These are phyloP conservation scores for Verbascum thapsus DNA, from an alignment of 257 asterid species.

Conservation along the genomic window DNA sequence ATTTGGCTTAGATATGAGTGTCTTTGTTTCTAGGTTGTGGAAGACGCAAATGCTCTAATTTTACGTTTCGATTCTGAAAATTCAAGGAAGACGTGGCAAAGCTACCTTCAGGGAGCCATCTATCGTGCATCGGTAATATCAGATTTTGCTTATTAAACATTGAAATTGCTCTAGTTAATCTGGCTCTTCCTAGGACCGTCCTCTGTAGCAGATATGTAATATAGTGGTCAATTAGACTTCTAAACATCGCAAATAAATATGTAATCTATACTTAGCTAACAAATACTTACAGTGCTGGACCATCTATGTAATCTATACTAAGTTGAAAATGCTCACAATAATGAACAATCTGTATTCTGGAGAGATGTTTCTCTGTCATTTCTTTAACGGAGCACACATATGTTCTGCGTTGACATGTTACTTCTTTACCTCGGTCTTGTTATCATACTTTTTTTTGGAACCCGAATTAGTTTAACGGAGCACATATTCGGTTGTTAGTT, in stretches of 20 bases:
- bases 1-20: slow-evolving; percentile 27
- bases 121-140: slow-evolving; percentile 84
- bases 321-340: slow-evolving; percentile 8
- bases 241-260: slow-evolving; percentile 1
- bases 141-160: slow-evolving; percentile 1
- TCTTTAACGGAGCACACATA: slow-evolving; percentile 5
- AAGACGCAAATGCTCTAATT: slow-evolving; percentile 77
- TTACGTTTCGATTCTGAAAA: slow-evolving; percentile 76
- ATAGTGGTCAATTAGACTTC: slow-evolving; percentile 19
- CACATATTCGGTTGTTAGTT: too few relatives aligned
- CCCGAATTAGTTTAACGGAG: neutral
- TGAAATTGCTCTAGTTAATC: neutral
- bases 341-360: slow-evolving; percentile 10
- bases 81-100: slow-evolving; percentile 78
- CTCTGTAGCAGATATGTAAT: neutral
- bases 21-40: slow-evolving; percentile 57
- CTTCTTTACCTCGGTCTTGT: slow-evolving; percentile 13
- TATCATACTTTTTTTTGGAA: neutral
- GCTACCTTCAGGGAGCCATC: slow-evolving; percentile 81
- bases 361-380: neutral
- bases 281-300: neutral
- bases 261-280: slow-evolving; percentile 8
- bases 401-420: slow-evolving; percentile 18
- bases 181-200: slow-evolving; percentile 1
- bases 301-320: neutral